Percentiles rank a stretch among this genome's conserved stretches.
These are phyloP conservation scores for Primulina eburnea DNA, from an alignment of 257 asterid species.

Conservation along the genomic window DNA sequence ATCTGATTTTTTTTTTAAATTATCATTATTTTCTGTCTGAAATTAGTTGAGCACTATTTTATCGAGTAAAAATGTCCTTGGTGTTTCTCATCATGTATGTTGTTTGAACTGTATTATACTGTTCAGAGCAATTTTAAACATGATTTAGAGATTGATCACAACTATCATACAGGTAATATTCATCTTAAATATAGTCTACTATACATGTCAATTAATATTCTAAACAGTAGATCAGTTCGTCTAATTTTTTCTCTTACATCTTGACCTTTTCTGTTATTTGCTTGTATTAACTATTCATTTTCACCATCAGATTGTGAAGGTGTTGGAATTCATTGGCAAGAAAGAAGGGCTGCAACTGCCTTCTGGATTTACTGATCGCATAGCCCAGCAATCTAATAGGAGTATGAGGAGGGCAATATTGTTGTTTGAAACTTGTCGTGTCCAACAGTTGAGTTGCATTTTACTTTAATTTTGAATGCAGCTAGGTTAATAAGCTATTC, in stretches of 20 bases:
- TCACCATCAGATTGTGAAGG: conserved; percentile 56
- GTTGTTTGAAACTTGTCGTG: conserved; percentile 88
- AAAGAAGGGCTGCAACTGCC: conserved; percentile 87
- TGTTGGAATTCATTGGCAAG: conserved; percentile 84
- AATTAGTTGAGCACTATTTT: background rate
- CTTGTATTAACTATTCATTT: conserved; percentile 8
- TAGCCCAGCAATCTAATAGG: conserved; percentile 82
- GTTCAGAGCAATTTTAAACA: no score
- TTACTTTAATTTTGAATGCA: conserved; percentile 20
- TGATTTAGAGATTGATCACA: background rate
- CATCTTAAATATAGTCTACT: background rate
- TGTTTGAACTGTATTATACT: background rate
- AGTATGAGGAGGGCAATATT: conserved; percentile 91
- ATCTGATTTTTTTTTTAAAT: no score
- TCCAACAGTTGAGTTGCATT: conserved; percentile 69
- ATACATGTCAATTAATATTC: background rate
- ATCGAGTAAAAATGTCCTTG: no score
- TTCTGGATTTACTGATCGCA: conserved; percentile 68
- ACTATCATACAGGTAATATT: background rate
- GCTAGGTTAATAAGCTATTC: conserved; percentile 7
- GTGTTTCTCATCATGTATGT: no score
- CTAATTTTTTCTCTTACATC: conserved; percentile 6
- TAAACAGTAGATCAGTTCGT: background rate
- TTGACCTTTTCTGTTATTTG: conserved; percentile 2
- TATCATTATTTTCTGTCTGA: no score